Base-by-base conservation (phyloP, 1,284 basidiomycete species). In the Ganoderma meredithae region DNA sequence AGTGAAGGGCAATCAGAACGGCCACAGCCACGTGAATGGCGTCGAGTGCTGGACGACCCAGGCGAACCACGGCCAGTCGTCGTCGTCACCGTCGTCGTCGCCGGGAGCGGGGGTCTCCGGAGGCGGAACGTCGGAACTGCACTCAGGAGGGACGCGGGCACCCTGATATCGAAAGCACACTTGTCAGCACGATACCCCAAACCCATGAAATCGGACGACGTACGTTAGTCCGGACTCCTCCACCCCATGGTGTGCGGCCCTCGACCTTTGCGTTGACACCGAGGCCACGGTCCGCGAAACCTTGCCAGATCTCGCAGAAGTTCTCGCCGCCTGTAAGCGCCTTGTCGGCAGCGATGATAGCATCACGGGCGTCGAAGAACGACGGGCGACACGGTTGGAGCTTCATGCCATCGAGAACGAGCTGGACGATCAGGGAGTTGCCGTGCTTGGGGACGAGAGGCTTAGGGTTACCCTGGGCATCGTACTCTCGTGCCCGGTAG, bases 361-460 rank as follows among this genome's bases (percentile, higher is more conserved):
- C 96, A 79, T 96, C 92, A 69, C 97, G 90, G 13, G 96, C 94
- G 73, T 96, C 90, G 76, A 97, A 94, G 92, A 98, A 98, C 65
- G 87, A 86, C 5, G 96, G 97, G 64, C 92, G 86, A 83, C 97
- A 99, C 6, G 93, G 91, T 80, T 98, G 96, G 59, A 97, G 83
- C 87, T 98, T 99, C 95, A 99, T 96, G 10, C 87, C 96, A 77
- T 93, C 91, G 56, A 98, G 73, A 60, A 98, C 91, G 59, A 98
- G 90, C 88, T 98, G 96, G 36, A 95, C 80, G 60, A 88, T 82
- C 64, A 98, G 85, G 39, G 96, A 91, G 84, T 99, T 99, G 36
- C 97, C 97, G 78, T 97, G 93, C 80, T 91, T 94, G 68, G 97
- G 96, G 10, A 99, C 84, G 52, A 94, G 85, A 31, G 92, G 87